phyloP scores from a whole-genome alignment of 148 eudicot genomes.

The Linanthus parryae region DNA sequence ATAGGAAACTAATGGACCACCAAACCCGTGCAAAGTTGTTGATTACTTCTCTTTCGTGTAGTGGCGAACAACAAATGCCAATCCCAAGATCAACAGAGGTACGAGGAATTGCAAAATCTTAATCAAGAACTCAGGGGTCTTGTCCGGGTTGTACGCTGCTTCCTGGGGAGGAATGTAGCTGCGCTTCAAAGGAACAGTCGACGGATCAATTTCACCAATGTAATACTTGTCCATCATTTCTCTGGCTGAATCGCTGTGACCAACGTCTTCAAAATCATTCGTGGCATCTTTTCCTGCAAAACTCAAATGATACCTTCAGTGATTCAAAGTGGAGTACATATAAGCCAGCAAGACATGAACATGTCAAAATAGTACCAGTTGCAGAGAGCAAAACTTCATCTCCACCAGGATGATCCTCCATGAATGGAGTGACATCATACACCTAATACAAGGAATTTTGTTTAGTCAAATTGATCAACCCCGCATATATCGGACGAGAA shows the following conservation, averaged over 20 bases:
- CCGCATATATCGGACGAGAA: too few species aligned
- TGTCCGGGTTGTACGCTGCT: constrained; percentile 47
- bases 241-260: constrained; percentile 75
- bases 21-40: too few species aligned
- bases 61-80: constrained; percentile 55
- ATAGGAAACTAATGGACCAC: too few species aligned
- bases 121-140: constrained; percentile 52
- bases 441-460: constrained; percentile 37
- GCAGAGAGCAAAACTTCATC: constrained; percentile 89
- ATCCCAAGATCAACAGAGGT: constrained; percentile 63
- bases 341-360: not conserved
- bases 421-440: constrained; percentile 82
- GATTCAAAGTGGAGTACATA: not conserved
- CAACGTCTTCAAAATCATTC: constrained; percentile 77
- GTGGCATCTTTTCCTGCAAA: constrained; percentile 80
- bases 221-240: constrained; percentile 60
- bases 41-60: constrained; percentile 65
- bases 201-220: constrained; percentile 50
- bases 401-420: constrained; percentile 98
- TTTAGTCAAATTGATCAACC: too few species aligned
- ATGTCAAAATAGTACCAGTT: constrained; percentile 45
- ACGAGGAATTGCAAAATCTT: constrained; percentile 73
- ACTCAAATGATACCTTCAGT: not conserved
- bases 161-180: constrained; percentile 39
- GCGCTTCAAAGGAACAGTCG: constrained; percentile 51